Evolutionary conservation across 164 flowering plant species (phyloP).

Genomic region (Litsea cubeba): DNA sequence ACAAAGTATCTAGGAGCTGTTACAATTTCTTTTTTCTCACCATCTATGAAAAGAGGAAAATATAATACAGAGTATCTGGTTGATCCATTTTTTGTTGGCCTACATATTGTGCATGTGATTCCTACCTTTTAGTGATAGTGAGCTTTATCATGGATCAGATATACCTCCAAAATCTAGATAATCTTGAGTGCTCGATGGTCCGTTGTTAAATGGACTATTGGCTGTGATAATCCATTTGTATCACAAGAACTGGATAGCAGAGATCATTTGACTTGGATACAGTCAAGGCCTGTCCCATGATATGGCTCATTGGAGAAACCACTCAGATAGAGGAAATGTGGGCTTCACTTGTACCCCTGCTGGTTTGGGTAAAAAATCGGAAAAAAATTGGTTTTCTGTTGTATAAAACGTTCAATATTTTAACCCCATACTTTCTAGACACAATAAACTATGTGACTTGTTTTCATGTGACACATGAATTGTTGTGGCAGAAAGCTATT

Average conservation of each 20-base stretch:
- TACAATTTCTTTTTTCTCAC: not conserved
- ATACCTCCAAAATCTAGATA: not conserved
- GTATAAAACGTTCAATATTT: not conserved
- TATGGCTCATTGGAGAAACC: not conserved
- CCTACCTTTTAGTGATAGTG: not conserved
- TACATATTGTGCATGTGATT: not conserved
- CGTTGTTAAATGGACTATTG: not conserved
- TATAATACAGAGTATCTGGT: not conserved
- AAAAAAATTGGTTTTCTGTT: not conserved
- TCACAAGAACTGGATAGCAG: not conserved
- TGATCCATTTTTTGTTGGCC: not conserved
- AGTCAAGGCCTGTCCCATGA: not conserved
- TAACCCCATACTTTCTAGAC: not conserved
- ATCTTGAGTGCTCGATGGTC: not conserved
- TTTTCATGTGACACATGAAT: not conserved
- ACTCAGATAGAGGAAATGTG: not conserved
- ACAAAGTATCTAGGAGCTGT: constrained; percentile 41
- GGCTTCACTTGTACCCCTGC: not conserved
- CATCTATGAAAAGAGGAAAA: not conserved
- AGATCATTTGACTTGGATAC: not conserved
- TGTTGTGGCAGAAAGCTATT: constrained; percentile 44
- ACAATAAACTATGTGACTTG: not conserved
- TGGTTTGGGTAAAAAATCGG: too few relatives aligned
- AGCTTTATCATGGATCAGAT: not conserved
- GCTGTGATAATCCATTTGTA: not conserved